A percentile compares a stretch with the other conserved stretches of the same genome.
Conservation (phyloP, 1,139 yeast species). For the Geotrichum restrictum region DNA sequence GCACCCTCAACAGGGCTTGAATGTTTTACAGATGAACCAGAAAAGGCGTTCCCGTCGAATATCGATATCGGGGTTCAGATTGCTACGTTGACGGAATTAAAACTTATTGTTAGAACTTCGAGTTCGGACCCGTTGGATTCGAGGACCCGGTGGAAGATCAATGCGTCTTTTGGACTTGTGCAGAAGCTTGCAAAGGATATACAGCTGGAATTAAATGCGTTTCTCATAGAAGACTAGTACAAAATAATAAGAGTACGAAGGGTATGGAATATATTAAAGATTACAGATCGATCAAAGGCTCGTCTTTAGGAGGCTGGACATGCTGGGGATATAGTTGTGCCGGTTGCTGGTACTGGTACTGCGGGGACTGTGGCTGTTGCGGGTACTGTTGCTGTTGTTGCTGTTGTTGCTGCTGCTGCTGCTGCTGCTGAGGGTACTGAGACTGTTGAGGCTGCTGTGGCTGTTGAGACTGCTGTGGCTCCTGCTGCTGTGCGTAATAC, state of each 20-base stretch:
- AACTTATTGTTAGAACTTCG: slow-evolving; percentile 48
- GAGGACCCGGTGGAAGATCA: slow-evolving; percentile 61
- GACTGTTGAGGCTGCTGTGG: not conserved
- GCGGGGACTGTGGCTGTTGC: slow-evolving; percentile 7
- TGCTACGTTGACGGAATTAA: slow-evolving; percentile 56
- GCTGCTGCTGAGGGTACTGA: slow-evolving; percentile 13
- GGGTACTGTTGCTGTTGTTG: slow-evolving; percentile 7
- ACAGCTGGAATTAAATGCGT: slow-evolving; percentile 53
- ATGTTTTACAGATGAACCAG: slow-evolving; percentile 27
- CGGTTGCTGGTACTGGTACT: not conserved
- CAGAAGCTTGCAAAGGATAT: slow-evolving; percentile 51
- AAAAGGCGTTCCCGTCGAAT: slow-evolving; percentile 37
- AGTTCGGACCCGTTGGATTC: slow-evolving; percentile 58
- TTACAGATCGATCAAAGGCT: slow-evolving; percentile 34
- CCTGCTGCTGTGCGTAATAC: not conserved
- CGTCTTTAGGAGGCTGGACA: slow-evolving; percentile 24
- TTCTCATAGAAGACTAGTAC: slow-evolving; percentile 39
- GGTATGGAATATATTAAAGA: slow-evolving; percentile 12
- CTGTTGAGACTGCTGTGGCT: not conserved
- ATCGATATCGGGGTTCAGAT: slow-evolving; percentile 56
- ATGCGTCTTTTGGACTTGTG: slow-evolving; percentile 53
- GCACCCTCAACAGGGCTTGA: slow-evolving; percentile 35
- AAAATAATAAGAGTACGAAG: slow-evolving; percentile 1
- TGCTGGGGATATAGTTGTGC: not conserved
- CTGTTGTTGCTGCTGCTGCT: slow-evolving; percentile 6